Evolutionary conservation across 768 basidiomycete species (phyloP), one percentile per base, ranked within the genome.

Genomic region (Tricholoma terreum): DNA sequence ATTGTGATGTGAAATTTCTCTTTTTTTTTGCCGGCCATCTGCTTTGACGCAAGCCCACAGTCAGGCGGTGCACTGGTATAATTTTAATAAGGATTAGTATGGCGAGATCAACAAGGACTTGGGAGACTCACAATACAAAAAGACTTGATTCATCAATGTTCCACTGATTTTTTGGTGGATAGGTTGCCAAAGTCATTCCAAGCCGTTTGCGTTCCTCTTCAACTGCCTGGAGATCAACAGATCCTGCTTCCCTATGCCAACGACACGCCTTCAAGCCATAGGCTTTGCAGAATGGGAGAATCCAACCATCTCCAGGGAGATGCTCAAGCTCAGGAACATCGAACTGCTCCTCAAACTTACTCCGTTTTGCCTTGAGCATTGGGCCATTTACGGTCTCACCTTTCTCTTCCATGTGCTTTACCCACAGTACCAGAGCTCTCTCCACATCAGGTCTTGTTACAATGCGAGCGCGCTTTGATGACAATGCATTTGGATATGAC

Each of bases 1-100:
- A 74, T 68, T 11, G 63, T 57, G 55, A 68, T 67, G 54, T 73
- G 73, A 57, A 68, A 68, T 55, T 75, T 75, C 7, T 64, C 57
- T 24, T 52, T 58, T 52, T 75, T 75, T 52, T 73, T 71, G 10
- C 72, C 71, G 54, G 61, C 65, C 72, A 74, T 70, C 52, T 66
- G 66, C 33, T 65, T 54, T 17, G 61, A 65, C 14, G 69, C 58
- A 27, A 75, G 64, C n/a, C 72, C 71, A 52, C 67, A 58, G 62
- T 71, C 66, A 34, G 71, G 69, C 1, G 67, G 69, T 21, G 64
- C 64, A 51, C 61, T 55, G 30, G 30, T 24, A 21, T 36, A 38
- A 38, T 38, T 38, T 38, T 38, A 38, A 38, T 15, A 38, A 38
- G 36, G 36, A 38, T 38, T n/a, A 38, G 36, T 38, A 17, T 38